Conservation (phyloP, 352 stramenopile genomes). For the Globisporangium iwayamae region DNA sequence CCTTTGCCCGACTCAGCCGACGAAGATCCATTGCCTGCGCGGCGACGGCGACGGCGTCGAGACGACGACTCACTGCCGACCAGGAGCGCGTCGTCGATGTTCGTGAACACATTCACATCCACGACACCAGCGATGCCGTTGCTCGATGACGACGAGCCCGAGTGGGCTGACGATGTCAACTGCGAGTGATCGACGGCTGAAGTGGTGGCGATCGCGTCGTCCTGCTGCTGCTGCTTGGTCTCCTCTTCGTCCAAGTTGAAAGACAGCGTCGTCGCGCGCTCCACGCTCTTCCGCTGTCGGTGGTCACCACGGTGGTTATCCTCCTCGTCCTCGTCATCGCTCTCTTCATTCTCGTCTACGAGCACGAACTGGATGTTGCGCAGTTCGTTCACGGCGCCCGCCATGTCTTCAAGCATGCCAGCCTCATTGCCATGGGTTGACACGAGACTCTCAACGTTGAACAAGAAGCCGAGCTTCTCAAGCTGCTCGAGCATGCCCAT, state of each 20-base stretch:
- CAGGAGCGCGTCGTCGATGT: conserved; percentile 62
- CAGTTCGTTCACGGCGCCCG: conserved; percentile 77
- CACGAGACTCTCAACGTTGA: conserved; percentile 81
- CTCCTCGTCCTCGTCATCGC: conserved; percentile 46
- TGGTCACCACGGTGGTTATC: conserved; percentile 26
- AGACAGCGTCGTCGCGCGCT: conserved; percentile 33
- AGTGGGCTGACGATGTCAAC: conserved; percentile 19
- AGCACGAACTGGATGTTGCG: conserved; percentile 75
- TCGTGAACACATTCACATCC: conserved; percentile 80
- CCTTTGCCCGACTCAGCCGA: conserved; percentile 18
- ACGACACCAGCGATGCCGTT: conserved; percentile 67
- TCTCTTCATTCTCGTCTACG: conserved; percentile 63
- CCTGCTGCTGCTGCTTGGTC: conserved; percentile 45
- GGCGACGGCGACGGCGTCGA: conserved; percentile 21
- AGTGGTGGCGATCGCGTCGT: conserved; percentile 1
- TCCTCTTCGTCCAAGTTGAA: conserved; percentile 77
- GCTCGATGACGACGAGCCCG: conserved; percentile 27
- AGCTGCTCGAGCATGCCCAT: conserved; percentile 69
- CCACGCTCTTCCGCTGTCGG: conserved; percentile 13
- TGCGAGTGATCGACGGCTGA: not conserved
- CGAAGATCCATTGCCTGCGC: conserved; percentile 9
- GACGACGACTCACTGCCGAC: conserved; percentile 25
- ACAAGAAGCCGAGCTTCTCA: conserved; percentile 78
- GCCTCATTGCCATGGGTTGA: conserved; percentile 86
- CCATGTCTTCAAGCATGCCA: conserved; percentile 88